Conservation (phyloP, 2,329 filamentous ascomycete genomes). For the Curvularia spicifera region DNA sequence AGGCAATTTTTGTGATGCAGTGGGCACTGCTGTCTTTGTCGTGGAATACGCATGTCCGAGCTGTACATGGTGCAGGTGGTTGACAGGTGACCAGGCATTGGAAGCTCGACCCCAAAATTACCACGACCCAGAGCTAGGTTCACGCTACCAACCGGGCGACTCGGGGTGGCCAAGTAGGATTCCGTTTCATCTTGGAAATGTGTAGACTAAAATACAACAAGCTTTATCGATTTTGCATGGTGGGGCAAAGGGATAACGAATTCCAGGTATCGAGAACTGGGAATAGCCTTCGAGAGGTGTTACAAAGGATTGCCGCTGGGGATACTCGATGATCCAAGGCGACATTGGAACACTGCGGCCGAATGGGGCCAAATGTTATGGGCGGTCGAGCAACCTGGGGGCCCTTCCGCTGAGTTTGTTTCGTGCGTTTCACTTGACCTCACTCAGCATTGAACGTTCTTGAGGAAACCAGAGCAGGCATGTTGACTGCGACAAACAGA, state of each 20-base stretch:
- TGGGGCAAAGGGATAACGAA: constrained; percentile 13
- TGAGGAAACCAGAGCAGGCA: constrained; percentile 9
- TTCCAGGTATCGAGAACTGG: constrained; percentile 26
- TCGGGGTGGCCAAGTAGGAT: constrained; percentile 19
- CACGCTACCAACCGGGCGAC: constrained; percentile 12
- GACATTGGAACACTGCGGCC: constrained; percentile 10
- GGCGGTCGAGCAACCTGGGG: constrained; percentile 3
- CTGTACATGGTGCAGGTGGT: constrained; percentile 8
- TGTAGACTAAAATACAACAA: constrained; percentile 34
- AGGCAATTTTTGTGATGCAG: constrained; percentile 3
- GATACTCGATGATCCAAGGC: constrained; percentile 17
- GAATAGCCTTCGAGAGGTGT: constrained; percentile 18
- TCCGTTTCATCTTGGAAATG: constrained; percentile 27
- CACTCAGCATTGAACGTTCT: constrained; percentile 7
- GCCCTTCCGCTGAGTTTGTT: constrained; percentile 2
- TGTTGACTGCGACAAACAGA: constrained; percentile 4
- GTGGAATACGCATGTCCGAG: constrained; percentile 2
- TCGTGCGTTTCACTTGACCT: constrained; percentile 13
- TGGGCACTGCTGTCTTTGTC: constrained; percentile 5
- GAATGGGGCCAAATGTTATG: constrained; percentile 9
- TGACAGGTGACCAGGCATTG: constrained; percentile 11
- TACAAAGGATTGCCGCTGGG: constrained; percentile 6
- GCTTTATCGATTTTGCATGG: constrained; percentile 39
- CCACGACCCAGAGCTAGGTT: constrained; percentile 12
- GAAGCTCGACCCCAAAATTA: constrained; percentile 8